Base-by-base conservation (phyloP, 192 early-diverging fungal species). In the Mortierella hygrophila region DNA sequence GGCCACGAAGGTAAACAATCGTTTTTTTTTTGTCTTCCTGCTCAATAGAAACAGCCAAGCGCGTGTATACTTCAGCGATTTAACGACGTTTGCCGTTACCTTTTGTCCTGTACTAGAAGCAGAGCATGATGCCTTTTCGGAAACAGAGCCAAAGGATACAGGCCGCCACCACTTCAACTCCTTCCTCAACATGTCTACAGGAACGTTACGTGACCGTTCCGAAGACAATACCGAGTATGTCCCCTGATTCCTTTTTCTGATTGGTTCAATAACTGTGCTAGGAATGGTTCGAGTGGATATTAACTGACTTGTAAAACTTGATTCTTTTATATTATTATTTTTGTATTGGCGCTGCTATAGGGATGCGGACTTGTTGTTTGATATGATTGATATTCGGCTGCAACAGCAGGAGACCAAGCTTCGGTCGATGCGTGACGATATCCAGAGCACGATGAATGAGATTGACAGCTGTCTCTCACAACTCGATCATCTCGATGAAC, bases 401-500 rank as follows among this genome's bases (percentile, higher is more conserved):
- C 16, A 46, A 13, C 78, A 77, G 18, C 78, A 80, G n/a, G 70
- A 75, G 54, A 79, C 68, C 4, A 76, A 69, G 46, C 68, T 86
- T 8, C 74, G 65, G n/a, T 20, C 57, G 3, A 54, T 73, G 29
- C 54, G 71, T 9, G 57, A 68, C 2, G 46, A 21, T 55, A 80
- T 80, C 40, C 74, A 80, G 37, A 55, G 21, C n/a, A 42, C 71
- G 1, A 60, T 77, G 46, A n/a, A 26, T 6, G 55, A 80, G 37
- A 76, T 80, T 41, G 70, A 86, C 4, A 57, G 35, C 13, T 77
- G 79, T 74, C 55, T 80, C 11, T 70, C 60, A 0, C n/a, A 49
- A 60, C 63, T 86, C 57, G 71, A 86, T 70, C 29, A 55, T 20
- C 9, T 80, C 57, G 75, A 86, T 44, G 83, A 86, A 20, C 60